These are phyloP conservation scores for Paxillus ammoniavirescens DNA, from an alignment of 768 basidiomycete species.

Conservation along the genomic window DNA sequence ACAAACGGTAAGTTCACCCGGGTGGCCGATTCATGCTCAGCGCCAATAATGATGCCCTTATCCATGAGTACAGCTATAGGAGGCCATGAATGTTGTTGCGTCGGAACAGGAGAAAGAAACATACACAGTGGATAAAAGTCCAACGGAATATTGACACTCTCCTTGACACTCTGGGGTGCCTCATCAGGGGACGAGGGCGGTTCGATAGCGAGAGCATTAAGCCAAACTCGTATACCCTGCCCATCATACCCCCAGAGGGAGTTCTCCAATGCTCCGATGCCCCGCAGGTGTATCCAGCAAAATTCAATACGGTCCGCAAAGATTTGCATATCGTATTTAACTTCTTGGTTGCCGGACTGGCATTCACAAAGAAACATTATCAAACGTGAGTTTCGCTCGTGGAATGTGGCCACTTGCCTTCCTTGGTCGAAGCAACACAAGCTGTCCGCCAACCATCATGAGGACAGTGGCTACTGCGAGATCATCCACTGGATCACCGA, in stretches of 20 bases:
- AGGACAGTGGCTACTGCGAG: slow-evolving; percentile 91
- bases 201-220: slow-evolving; percentile 93
- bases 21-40: slow-evolving; percentile 82
- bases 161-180: slow-evolving; percentile 61
- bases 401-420: slow-evolving; percentile 51
- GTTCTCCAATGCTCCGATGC: slow-evolving; percentile 92
- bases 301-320: slow-evolving; percentile 97
- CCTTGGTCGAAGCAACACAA: slow-evolving; percentile 85
- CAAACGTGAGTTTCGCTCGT: not conserved
- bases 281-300: slow-evolving; percentile 97
- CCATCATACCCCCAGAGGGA: slow-evolving; percentile 98
- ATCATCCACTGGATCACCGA: slow-evolving; percentile 93
- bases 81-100: slow-evolving; percentile 1
- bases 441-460: slow-evolving; percentile 90
- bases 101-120: slow-evolving; percentile 16
- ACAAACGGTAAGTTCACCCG: slow-evolving; percentile 80
- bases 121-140: slow-evolving; percentile 96
- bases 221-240: slow-evolving; percentile 85
- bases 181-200: slow-evolving; percentile 40
- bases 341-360: slow-evolving; percentile 81
- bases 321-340: slow-evolving; percentile 96
- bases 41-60: slow-evolving; percentile 97
- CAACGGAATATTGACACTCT: slow-evolving; percentile 88
- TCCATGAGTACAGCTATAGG: slow-evolving; percentile 91
- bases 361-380: slow-evolving; percentile 1